Conservation (phyloP, 176 grass and related monocot species). For the Oryza australiensis region DNA sequence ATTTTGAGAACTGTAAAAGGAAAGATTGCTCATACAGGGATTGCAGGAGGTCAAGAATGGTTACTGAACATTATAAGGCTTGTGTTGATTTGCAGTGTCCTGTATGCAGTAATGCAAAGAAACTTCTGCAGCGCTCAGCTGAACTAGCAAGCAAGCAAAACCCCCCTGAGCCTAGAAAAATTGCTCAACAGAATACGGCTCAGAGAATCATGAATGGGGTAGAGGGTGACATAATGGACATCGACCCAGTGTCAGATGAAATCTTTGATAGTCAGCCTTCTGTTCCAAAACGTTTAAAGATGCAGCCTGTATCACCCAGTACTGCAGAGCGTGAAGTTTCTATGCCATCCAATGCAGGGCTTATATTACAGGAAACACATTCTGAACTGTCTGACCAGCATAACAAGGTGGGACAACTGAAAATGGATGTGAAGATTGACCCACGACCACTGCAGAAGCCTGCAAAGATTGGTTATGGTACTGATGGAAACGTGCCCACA, state of each 20-base stretch:
- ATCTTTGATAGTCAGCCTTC: conserved; percentile 56
- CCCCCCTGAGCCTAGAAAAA: conserved; percentile 42
- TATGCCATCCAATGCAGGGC: conserved; percentile 42
- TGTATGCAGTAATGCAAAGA: conserved; percentile 71
- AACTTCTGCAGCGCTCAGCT: conserved; percentile 48
- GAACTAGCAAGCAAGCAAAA: conserved; percentile 56
- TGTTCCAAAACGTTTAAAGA: conserved; percentile 68
- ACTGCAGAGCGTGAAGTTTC: conserved; percentile 55
- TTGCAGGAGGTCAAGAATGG: conserved; percentile 63
- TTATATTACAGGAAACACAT: conserved; percentile 53
- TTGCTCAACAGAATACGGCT: conserved; percentile 48
- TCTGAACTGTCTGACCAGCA: conserved; percentile 60
- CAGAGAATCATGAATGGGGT: conserved; percentile 45
- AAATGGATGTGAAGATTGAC: conserved; percentile 62
- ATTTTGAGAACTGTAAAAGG: conserved; percentile 67
- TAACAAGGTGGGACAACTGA: conserved; percentile 45
- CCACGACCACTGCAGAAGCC: conserved; percentile 46
- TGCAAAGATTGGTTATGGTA: conserved; percentile 40
- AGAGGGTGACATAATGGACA: conserved; percentile 68
- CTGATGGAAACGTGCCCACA: conserved; percentile 51
- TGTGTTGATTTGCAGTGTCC: conserved; percentile 72
- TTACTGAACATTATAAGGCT: conserved; percentile 68
- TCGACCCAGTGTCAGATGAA: conserved; percentile 61
- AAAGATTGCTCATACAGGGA: conserved; percentile 63
- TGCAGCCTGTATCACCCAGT: conserved; percentile 37